Conservation (phyloP, 352 stramenopile genomes). For the Globisporangium echinulatum region DNA sequence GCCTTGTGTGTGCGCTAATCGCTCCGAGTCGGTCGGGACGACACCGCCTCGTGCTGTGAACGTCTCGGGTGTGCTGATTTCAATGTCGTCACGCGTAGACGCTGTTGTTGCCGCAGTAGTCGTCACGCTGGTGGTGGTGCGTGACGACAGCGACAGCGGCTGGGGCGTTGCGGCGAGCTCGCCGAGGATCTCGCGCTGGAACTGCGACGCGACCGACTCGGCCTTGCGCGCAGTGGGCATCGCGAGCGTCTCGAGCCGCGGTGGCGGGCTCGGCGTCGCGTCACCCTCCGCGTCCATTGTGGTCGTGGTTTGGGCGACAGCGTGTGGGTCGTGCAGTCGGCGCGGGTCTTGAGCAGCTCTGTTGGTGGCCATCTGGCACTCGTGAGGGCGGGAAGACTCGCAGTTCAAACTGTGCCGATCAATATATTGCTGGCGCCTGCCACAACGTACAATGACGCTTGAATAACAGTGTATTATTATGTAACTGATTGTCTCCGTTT, state of each 20-base stretch:
- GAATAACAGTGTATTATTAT: no score
- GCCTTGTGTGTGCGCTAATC: constrained; percentile 3
- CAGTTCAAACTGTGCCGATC: no score
- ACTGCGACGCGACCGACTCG: constrained; percentile 49
- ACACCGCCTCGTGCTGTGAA: constrained; percentile 9
- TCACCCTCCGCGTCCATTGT: background rate
- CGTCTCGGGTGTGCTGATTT: constrained; percentile 26
- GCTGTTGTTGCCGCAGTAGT: background rate
- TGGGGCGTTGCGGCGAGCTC: constrained; percentile 7
- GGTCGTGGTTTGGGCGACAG: background rate
- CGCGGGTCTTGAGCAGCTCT: no score
- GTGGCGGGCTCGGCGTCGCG: constrained; percentile 6
- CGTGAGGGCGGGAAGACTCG: no score
- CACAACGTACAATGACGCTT: no score
- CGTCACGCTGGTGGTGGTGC: background rate
- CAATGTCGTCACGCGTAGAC: constrained; percentile 15
- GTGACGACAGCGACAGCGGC: background rate
- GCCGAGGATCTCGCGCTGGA: constrained; percentile 60
- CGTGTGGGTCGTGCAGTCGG: background rate
- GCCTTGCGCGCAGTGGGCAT: constrained; percentile 18
- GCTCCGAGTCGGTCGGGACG: background rate
- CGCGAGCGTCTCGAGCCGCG: constrained; percentile 11
- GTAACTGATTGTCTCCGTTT: no score
- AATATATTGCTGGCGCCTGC: no score
- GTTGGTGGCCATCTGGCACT: no score